These are phyloP conservation scores for Umbilicus rupestris DNA, from an alignment of 164 flowering plant species.

Conservation along the genomic window DNA sequence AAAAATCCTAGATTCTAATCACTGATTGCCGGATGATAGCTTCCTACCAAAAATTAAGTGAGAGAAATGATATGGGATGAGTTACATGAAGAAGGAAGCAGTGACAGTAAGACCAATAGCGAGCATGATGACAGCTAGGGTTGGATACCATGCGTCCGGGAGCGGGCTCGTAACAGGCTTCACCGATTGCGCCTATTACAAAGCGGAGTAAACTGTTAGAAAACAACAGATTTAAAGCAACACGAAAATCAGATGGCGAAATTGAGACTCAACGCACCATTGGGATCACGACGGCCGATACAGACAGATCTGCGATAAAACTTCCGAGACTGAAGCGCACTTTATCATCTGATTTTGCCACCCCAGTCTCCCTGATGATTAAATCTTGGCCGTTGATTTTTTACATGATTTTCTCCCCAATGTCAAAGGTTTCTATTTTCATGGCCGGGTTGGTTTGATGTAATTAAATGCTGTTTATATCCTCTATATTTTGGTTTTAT, in stretches of 20 bases:
- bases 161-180: constrained; percentile 83
- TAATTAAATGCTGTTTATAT: too few relatives aligned
- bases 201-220: background rate
- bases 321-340: too few relatives aligned
- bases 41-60: background rate
- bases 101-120: constrained; percentile 63
- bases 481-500: too few relatives aligned
- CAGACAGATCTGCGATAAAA: background rate
- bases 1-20: too few relatives aligned
- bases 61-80: constrained; percentile 5
- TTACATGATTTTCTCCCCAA: too few relatives aligned
- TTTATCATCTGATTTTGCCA: too few relatives aligned
- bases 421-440: too few relatives aligned
- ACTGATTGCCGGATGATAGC: too few relatives aligned
- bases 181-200: constrained; percentile 32
- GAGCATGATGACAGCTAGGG: constrained; percentile 59
- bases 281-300: background rate
- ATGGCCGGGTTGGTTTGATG: too few relatives aligned
- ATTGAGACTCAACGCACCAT: background rate
- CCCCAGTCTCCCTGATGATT: too few relatives aligned
- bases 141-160: constrained; percentile 67
- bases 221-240: background rate
- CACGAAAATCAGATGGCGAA: background rate
- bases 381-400: too few relatives aligned
- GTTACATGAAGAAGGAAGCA: constrained; percentile 90